Percentiles rank a stretch among this genome's conserved stretches.
Conservation (phyloP, 192 early-diverging fungal genomes). For the Coemansia sp. region DNA sequence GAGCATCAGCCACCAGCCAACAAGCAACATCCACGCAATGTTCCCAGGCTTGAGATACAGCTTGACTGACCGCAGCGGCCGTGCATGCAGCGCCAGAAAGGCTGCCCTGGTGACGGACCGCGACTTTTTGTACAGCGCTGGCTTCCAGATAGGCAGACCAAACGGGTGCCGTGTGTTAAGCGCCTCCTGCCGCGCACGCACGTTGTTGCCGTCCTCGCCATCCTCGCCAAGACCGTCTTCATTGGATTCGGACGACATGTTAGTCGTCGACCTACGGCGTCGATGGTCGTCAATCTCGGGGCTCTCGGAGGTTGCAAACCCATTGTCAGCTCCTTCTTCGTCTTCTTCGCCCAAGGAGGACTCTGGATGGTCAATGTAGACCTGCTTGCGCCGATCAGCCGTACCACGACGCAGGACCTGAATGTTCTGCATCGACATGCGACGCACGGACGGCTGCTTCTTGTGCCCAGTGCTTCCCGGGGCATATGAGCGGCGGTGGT, state of each 20-base stretch:
- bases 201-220: constrained; percentile 48
- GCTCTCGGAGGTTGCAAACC: constrained; percentile 8
- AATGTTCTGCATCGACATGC: constrained; percentile 26
- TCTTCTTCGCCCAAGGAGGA: constrained; percentile 15
- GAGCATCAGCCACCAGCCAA: constrained; percentile 86
- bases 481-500: constrained; percentile 34
- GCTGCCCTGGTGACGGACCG: constrained; percentile 81
- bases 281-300: constrained; percentile 11
- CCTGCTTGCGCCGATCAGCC: constrained; percentile 21
- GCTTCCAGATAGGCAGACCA: constrained; percentile 95
- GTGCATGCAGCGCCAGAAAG: constrained; percentile 78
- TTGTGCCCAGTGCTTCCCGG: background rate
- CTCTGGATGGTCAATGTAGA: constrained; percentile 21
- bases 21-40: constrained; percentile 81
- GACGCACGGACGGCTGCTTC: constrained; percentile 14
- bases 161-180: constrained; percentile 88
- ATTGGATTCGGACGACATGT: constrained; percentile 28
- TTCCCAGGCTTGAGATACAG: constrained; percentile 81
- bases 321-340: background rate
- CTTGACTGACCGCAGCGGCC: constrained; percentile 59
- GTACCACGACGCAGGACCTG: constrained; percentile 31
- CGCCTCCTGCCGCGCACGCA: constrained; percentile 59
- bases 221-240: constrained; percentile 22
- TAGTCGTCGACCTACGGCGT: constrained; percentile 20
- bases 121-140: constrained; percentile 93